A percentile compares a stretch with the other conserved stretches of the same genome.
These are phyloP conservation scores for Brassica incana DNA, from an alignment of 345 rosid species.

Conservation along the genomic window DNA sequence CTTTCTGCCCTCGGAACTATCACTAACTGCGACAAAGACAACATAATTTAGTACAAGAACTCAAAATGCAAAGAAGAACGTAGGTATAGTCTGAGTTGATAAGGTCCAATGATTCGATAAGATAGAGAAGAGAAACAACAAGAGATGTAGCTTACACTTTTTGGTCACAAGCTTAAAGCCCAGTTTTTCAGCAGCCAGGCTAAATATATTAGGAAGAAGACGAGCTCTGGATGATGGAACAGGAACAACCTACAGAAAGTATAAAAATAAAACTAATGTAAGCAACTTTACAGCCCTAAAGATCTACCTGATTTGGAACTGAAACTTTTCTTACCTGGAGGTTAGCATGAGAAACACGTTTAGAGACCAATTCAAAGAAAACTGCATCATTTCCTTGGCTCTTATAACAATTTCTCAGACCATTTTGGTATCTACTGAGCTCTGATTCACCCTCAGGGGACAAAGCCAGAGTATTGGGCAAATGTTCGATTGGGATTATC, in stretches of 20 bases:
- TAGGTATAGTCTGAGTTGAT: background rate
- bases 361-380: conserved; percentile 85
- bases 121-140: background rate
- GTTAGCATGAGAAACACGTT: conserved; percentile 79
- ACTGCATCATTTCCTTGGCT: conserved; percentile 68
- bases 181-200: conserved; percentile 78
- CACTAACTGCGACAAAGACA: conserved; percentile 42
- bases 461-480: conserved; percentile 62
- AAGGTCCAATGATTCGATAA: background rate
- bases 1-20: conserved; percentile 63
- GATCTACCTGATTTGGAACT: background rate
- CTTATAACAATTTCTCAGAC: conserved; percentile 63
- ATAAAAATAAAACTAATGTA: background rate
- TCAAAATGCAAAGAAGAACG: conserved; percentile 2
- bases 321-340: conserved; percentile 62
- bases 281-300: conserved; percentile 5
- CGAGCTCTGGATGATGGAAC: conserved; percentile 71
- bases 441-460: conserved; percentile 61
- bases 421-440: conserved; percentile 58
- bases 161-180: conserved; percentile 67
- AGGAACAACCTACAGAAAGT: conserved; percentile 60
- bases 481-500: conserved; percentile 73
- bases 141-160: conserved; percentile 54
- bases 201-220: conserved; percentile 63
- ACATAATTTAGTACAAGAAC: background rate